Evolutionary conservation across 2,329 filamentous ascomycete genomes (phyloP), one percentile per base, ranked within the genome.

Genomic region (Acrocalymma vagum): DNA sequence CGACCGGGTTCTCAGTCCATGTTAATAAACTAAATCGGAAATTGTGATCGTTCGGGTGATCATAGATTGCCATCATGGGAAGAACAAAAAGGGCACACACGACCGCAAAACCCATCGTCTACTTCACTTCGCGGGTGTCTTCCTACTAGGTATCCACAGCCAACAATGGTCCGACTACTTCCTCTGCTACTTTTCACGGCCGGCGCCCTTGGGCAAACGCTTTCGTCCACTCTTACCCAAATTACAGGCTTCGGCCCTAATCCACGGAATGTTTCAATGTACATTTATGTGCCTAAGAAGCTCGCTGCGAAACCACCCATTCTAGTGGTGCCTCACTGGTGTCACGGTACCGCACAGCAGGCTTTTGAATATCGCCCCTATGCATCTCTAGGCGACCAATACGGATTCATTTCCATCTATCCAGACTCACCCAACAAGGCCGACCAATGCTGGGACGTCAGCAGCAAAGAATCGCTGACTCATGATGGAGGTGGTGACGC

Each of bases 371-470:
- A 42, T 22, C 53, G 63, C 8, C 50, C 57, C 5, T 68, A 62
- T 48, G 63, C 64, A 13, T 46, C 58, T 9, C 48, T 60, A 5
- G 60, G 59, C 10, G 62, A 67, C 24, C 40, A 53, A 23, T 65
- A 66, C 27, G 61, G 62, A n/a, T 68, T 68, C 48, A 66, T 68
- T 24, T 51, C 59, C 4, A 65, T 68, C 30, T 68, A 67, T 20
- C 64, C 63, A 3, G 47, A 65, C 29, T 58, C 55, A 3, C 52
- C 62, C 10, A 64, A 65, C 22, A 39, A 34, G 7, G 56, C 42
- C 2, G 63, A 67, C 34, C 53, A 65, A 24, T 69, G 67, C 48
- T 68, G 63, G 63, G 63, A 68, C 26, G 64, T 67, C 9, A 63
- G 59, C 29, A 63, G 60, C 44, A 63, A 63, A 29, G 44, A 58